A percentile compares a stretch with the other conserved stretches of the same genome.
Conservation (phyloP, 2,329 filamentous ascomycete species). For the Chaetomium sp. region DNA sequence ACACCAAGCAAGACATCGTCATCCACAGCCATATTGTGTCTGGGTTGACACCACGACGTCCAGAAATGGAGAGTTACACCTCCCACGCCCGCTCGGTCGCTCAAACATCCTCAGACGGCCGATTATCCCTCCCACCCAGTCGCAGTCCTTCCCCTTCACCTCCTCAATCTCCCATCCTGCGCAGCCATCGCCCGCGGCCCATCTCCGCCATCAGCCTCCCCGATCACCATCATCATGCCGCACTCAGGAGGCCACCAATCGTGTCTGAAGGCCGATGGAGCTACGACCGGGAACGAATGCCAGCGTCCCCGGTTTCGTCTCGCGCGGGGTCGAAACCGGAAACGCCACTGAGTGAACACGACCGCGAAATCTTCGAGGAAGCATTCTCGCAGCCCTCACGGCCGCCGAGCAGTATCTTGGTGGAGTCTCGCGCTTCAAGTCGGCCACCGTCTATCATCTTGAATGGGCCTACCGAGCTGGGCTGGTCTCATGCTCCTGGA, state of each 20-base stretch:
- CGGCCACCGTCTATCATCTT: constrained; percentile 3
- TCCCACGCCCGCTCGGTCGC: constrained; percentile 1
- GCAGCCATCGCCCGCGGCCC: background rate
- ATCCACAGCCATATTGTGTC: too few relatives aligned
- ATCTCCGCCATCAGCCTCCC: constrained; percentile 1
- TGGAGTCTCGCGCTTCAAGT: constrained; percentile 7
- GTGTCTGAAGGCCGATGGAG: constrained; percentile 9
- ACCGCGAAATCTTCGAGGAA: background rate
- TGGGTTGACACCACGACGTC: too few relatives aligned
- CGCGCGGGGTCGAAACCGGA: background rate
- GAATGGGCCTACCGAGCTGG: background rate
- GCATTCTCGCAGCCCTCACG: background rate
- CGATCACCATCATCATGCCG: background rate
- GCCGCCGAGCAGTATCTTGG: constrained; percentile 4
- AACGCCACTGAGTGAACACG: constrained; percentile 1
- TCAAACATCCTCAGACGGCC: constrained; percentile 4
- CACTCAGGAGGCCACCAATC: background rate
- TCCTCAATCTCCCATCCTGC: background rate
- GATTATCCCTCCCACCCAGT: background rate
- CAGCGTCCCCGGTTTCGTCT: background rate
- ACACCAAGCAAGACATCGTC: too few relatives aligned
- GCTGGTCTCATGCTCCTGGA: background rate
- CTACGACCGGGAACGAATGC: constrained; percentile 16
- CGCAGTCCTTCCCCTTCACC: constrained; percentile 2
- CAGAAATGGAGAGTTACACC: background rate